phyloP scores from a whole-genome alignment of 2,329 filamentous ascomycete genomes.

The Penicillium griseofulvum region DNA sequence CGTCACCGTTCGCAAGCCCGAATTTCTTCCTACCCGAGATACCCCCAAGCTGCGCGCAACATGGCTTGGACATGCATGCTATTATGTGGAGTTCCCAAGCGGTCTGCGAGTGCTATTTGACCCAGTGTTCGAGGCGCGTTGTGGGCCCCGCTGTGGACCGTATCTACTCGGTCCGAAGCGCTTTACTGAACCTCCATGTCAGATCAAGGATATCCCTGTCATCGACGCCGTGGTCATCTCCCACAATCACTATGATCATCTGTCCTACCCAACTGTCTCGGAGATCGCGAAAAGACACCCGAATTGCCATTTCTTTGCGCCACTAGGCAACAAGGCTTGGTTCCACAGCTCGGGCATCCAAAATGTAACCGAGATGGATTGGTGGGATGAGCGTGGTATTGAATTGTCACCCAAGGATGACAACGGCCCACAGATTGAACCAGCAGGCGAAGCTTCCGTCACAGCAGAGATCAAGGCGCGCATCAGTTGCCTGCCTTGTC shows the following conservation, averaged over 20 bases:
- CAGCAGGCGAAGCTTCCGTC: constrained; percentile 22
- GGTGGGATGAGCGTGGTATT: constrained; percentile 87
- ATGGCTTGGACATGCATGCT: constrained; percentile 94
- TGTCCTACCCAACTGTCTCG: constrained; percentile 72
- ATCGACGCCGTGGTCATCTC: constrained; percentile 66
- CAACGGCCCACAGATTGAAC: constrained; percentile 28
- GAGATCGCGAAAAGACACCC: constrained; percentile 70
- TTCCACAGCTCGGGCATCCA: constrained; percentile 68
- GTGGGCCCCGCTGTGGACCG: constrained; percentile 79
- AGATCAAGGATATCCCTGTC: constrained; percentile 70
- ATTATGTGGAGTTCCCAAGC: constrained; percentile 82
- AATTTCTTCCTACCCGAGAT: constrained; percentile 62
- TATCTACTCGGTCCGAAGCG: constrained; percentile 71
- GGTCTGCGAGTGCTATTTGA: constrained; percentile 89
- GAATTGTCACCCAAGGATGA: constrained; percentile 51
- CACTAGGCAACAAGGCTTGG: constrained; percentile 79
- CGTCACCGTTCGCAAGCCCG: constrained; percentile 64
- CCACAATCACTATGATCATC: constrained; percentile 91
- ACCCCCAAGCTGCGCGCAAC: constrained; percentile 71
- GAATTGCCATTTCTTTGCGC: constrained; percentile 82
- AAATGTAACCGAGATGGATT: constrained; percentile 86
- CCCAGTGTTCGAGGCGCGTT: constrained; percentile 86
- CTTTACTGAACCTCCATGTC: constrained; percentile 73
- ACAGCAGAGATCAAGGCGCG: constrained; percentile 61
- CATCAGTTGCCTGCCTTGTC: constrained; percentile 77